A percentile compares a stretch with the other conserved stretches of the same genome.
Evolutionary conservation across 1,284 basidiomycete genomes (phyloP).

Genomic region (Cryptococcus sp.): DNA sequence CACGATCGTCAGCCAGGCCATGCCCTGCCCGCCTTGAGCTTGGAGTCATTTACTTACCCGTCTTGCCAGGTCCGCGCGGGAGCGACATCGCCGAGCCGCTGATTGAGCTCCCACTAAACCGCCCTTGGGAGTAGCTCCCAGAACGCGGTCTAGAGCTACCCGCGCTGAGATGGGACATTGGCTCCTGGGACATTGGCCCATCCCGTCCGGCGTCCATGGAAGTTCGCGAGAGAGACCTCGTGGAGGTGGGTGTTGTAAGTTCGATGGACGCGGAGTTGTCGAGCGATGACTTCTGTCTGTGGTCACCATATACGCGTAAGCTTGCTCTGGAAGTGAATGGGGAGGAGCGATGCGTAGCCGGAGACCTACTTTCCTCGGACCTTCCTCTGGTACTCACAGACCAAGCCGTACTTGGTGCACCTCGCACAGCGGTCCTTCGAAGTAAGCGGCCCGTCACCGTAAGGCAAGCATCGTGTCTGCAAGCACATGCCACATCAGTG

Average conservation of each 20-base stretch:
- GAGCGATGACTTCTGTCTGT: neutral
- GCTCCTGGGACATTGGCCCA: neutral
- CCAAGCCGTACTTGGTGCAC: conserved; percentile 1
- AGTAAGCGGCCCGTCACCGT: neutral
- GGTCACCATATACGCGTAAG: neutral
- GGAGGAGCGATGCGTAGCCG: too few relatives aligned
- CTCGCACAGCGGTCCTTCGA: conserved; percentile 4
- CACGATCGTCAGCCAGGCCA: too few relatives aligned
- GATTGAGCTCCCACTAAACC: too few relatives aligned
- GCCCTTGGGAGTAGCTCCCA: too few relatives aligned
- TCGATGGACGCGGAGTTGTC: neutral
- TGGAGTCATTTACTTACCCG: too few relatives aligned
- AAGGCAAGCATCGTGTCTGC: conserved; percentile 6
- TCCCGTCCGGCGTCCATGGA: neutral
- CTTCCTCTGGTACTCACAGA: conserved; percentile 2
- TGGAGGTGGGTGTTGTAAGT: neutral
- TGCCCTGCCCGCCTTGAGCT: too few relatives aligned
- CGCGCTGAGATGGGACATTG: too few relatives aligned
- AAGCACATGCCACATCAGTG: neutral
- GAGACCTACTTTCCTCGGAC: conserved; percentile 2
- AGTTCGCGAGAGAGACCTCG: neutral
- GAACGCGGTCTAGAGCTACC: too few relatives aligned
- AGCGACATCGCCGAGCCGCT: too few relatives aligned
- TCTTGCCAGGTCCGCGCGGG: too few relatives aligned
- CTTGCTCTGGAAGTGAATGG: neutral